Conservation (phyloP, 495 filamentous ascomycete species). For the Annulohypoxylon moriforme region DNA sequence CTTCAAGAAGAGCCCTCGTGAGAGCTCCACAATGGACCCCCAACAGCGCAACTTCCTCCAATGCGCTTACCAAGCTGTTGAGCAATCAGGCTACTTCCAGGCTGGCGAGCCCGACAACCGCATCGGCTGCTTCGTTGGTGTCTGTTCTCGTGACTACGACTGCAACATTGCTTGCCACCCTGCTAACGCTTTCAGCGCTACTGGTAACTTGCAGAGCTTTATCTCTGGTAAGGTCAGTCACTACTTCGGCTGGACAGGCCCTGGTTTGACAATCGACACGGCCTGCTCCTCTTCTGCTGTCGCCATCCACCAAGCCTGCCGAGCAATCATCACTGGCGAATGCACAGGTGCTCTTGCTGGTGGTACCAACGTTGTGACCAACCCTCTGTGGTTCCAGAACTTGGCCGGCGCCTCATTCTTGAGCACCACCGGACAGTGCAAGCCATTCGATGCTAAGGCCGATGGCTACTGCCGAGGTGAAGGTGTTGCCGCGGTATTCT, state of each 20-base stretch:
- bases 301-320: constrained; percentile 58
- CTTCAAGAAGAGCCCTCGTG: constrained; percentile 60
- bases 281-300: constrained; percentile 65
- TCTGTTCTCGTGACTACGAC: constrained; percentile 46
- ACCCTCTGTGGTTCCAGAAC: constrained; percentile 49
- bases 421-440: constrained; percentile 49
- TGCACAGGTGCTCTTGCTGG: constrained; percentile 56
- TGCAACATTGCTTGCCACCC: constrained; percentile 47
- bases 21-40: constrained; percentile 59
- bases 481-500: constrained; percentile 58
- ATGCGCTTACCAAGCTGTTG: constrained; percentile 61
- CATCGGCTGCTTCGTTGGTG: constrained; percentile 52
- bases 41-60: constrained; percentile 59
- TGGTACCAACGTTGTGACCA: constrained; percentile 46
- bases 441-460: constrained; percentile 57
- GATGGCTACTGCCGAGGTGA: constrained; percentile 72
- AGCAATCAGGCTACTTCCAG: constrained; percentile 50
- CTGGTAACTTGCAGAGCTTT: constrained; percentile 46
- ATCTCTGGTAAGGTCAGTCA: constrained; percentile 52
- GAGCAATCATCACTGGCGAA: constrained; percentile 55
- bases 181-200: constrained; percentile 44
- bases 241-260: constrained; percentile 65
- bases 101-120: constrained; percentile 18
- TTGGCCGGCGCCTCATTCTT: constrained; percentile 55
- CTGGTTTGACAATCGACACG: constrained; percentile 65